phyloP scores from a whole-genome alignment of 2,329 filamentous ascomycete species.

The Beauveria sp. region DNA sequence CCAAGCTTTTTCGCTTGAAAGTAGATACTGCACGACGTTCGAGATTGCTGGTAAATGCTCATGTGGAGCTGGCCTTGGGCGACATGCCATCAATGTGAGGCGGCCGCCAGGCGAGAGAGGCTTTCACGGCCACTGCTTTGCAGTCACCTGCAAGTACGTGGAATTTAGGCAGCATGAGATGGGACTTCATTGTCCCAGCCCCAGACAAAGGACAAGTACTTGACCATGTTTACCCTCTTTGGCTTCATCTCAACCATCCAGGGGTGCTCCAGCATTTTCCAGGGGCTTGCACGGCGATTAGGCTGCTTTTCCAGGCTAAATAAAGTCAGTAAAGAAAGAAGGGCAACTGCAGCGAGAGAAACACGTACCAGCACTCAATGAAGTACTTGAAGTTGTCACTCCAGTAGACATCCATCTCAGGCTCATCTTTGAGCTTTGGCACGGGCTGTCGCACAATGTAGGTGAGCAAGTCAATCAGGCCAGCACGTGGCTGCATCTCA shows the following conservation, averaged over 20 bases:
- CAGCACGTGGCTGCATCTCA: slow-evolving; percentile 87
- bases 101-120: background rate
- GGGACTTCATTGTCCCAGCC: slow-evolving; percentile 70
- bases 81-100: background rate
- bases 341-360: background rate
- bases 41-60: background rate
- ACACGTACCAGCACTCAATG: slow-evolving; percentile 92
- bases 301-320: slow-evolving; percentile 87
- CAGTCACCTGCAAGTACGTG: no score
- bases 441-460: slow-evolving; percentile 97
- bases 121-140: background rate
- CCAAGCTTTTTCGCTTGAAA: background rate
- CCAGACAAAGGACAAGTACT: slow-evolving; percentile 92
- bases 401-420: slow-evolving; percentile 83
- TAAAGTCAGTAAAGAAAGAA: slow-evolving; percentile 17
- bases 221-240: slow-evolving; percentile 96
- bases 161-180: background rate
- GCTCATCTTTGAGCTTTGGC: slow-evolving; percentile 92
- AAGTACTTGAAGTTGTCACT: slow-evolving; percentile 98
- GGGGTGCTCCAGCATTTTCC: slow-evolving; percentile 98
- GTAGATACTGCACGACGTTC: background rate
- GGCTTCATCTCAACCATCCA: slow-evolving; percentile 97
- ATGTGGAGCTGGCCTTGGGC: background rate
- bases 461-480: slow-evolving; percentile 88
- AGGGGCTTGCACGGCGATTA: slow-evolving; percentile 78